phyloP scores from a whole-genome alignment of 306 rosid genomes.

The Lupinus albus region DNA sequence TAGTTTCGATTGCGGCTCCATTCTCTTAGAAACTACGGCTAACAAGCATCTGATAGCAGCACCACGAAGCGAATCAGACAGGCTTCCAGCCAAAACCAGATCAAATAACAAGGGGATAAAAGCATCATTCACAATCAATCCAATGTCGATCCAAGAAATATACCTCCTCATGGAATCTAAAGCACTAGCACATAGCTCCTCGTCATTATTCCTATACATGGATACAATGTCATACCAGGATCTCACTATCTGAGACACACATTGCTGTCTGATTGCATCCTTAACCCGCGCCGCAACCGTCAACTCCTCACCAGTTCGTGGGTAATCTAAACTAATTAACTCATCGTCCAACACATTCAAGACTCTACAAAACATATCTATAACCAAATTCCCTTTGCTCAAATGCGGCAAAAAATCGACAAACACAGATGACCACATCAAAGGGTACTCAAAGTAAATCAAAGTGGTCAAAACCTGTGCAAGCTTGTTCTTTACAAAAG shows the following conservation, averaged over 20 bases:
- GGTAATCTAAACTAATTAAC: constrained; percentile 79
- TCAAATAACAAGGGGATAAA: constrained; percentile 83
- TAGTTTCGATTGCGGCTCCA: constrained; percentile 76
- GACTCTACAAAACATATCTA: constrained; percentile 94
- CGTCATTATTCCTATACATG: constrained; percentile 65
- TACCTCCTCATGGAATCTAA: constrained; percentile 81
- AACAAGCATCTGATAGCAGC: constrained; percentile 84
- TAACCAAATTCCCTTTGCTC: constrained; percentile 71
- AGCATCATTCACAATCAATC: constrained; percentile 77
- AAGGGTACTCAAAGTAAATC: constrained; percentile 82
- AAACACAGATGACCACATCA: constrained; percentile 80
- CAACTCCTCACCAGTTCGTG: constrained; percentile 70
- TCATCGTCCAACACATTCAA: constrained; percentile 87
- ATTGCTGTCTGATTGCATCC: constrained; percentile 91
- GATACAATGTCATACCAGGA: constrained; percentile 78
- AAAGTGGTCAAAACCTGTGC: constrained; percentile 75
- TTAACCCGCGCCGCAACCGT: constrained; percentile 67
- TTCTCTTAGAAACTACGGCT: constrained; percentile 84
- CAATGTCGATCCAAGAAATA: constrained; percentile 92
- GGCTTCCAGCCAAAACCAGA: constrained; percentile 65
- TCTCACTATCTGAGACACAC: constrained; percentile 71
- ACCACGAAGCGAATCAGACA: constrained; percentile 72
- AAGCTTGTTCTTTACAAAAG: constrained; percentile 51
- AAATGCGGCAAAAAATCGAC: constrained; percentile 76
- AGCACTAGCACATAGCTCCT: constrained; percentile 67